These are phyloP conservation scores for Nymphaea colorata DNA, from an alignment of 164 flowering plant genomes.

Conservation along the genomic window DNA sequence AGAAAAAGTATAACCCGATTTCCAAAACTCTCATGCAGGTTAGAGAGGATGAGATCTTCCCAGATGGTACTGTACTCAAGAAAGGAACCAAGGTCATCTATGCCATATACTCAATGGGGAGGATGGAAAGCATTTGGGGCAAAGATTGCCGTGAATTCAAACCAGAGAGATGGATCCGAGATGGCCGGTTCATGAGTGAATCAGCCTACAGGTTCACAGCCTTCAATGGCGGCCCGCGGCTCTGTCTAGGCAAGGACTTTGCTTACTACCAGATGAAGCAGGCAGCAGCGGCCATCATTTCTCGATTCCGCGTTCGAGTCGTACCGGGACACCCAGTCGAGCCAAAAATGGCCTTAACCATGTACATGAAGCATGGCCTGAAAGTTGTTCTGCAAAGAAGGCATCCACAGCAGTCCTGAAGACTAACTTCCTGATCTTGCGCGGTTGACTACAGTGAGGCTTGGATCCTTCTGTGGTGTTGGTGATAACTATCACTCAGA, in stretches of 20 bases:
- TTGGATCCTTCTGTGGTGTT: too few species aligned
- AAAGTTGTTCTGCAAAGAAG: slow-evolving; percentile 36
- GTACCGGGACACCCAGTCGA: slow-evolving; percentile 45
- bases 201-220: slow-evolving; percentile 90
- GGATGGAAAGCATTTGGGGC: slow-evolving; percentile 81
- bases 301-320: slow-evolving; percentile 55
- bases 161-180: slow-evolving; percentile 91
- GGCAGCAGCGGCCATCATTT: slow-evolving; percentile 62
- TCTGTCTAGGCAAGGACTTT: slow-evolving; percentile 87
- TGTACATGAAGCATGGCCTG: slow-evolving; percentile 94
- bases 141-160: slow-evolving; percentile 65
- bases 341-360: slow-evolving; percentile 78
- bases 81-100: slow-evolving; percentile 83
- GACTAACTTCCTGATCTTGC: too few species aligned
- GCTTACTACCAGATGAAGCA: slow-evolving; percentile 92
- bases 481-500: too few species aligned
- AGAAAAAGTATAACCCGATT: too few species aligned
- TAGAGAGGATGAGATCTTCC: slow-evolving; percentile 66
- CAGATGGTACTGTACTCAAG: slow-evolving; percentile 71
- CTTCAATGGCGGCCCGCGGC: slow-evolving; percentile 94
- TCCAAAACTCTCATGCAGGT: slow-evolving; percentile 27
- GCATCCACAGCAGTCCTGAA: too few species aligned
- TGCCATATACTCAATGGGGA: slow-evolving; percentile 84
- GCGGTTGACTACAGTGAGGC: too few species aligned
- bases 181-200: slow-evolving; percentile 73